Evolutionary conservation across 1,139 yeast genomes (phyloP).

Genomic region (Saccharomyces uvarum): DNA sequence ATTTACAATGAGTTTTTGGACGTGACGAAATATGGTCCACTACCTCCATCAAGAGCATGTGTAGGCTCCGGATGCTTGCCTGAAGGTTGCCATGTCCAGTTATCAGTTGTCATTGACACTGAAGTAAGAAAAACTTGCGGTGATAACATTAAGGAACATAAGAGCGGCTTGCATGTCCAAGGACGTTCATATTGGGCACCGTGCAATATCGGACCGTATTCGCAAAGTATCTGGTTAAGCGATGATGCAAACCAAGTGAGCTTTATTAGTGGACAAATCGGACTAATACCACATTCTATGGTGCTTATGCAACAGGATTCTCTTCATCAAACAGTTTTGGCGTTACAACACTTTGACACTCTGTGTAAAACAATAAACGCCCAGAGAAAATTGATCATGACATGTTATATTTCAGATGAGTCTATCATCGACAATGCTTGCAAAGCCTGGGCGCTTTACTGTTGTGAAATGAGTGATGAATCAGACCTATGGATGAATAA

Average conservation of each 20-base stretch:
- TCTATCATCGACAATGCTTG: slow-evolving; percentile 31
- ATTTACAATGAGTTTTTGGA: slow-evolving; percentile 51
- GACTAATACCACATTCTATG: slow-evolving; percentile 70
- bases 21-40: slow-evolving; percentile 33
- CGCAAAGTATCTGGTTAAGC: slow-evolving; percentile 61
- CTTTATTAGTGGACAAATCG: slow-evolving; percentile 87
- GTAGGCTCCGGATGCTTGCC: slow-evolving; percentile 50
- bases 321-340: slow-evolving; percentile 40
- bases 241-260: slow-evolving; percentile 41
- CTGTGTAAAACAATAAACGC: slow-evolving; percentile 51
- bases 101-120: slow-evolving; percentile 48
- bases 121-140: slow-evolving; percentile 4
- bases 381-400: slow-evolving; percentile 38
- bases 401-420: slow-evolving; percentile 46
- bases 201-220: slow-evolving; percentile 93
- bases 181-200: slow-evolving; percentile 97
- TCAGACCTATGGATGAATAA: slow-evolving; percentile 24
- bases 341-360: slow-evolving; percentile 69
- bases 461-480: slow-evolving; percentile 18
- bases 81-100: slow-evolving; percentile 36
- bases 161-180: slow-evolving; percentile 77
- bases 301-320: slow-evolving; percentile 30
- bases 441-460: slow-evolving; percentile 36
- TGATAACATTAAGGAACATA: slow-evolving; percentile 20
- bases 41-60: slow-evolving; percentile 88